Base-by-base conservation (phyloP, 805 yeast species). In the Schwanniomyces sp. region DNA sequence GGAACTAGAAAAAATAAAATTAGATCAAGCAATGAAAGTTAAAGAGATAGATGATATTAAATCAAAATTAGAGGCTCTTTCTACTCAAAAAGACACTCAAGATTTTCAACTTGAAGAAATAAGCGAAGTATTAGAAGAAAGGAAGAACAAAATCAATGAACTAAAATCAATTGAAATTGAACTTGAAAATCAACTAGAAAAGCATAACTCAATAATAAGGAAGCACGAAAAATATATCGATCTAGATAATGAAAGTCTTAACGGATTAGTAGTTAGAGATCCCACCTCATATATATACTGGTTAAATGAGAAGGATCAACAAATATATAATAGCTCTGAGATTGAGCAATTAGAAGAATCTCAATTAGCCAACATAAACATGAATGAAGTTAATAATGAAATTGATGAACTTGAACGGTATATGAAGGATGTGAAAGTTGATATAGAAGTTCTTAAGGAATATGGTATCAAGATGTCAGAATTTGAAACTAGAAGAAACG, bases 401-500 rank as follows among this genome's bases (percentile, higher is more conserved):
- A 78, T 88, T 37, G 79, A 58, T 4, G 72, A 67, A 29, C 61
- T 89, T 14, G 85, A 86, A 53, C 72, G 69, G 2, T 78, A 77
- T 51, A 69, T 88, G 57, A 78, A 77, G 4, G 74, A 74, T 12
- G 79, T 83, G 7, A 77, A 75, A 47, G 84, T 84, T 4, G 92
- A 92, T 61, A 74, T 86, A 48, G 91, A 86, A 47, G 80, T 88
- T 2, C 70, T 92, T 41, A 81, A 80, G 48, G 96, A 91, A 52
- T 94, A 91, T 62, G 86, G 87, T 0, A 63, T 70, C 34, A 80
- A 95, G 49, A 77, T 78, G 42, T 61, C 62, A 1, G 97, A 91
- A 55, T 90, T 76, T 58, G 77, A 74, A 28, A 68, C 75, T 3
- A 76, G 97, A 47, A 80, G 84, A 56, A 55, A 62, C 0, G 94